Evolutionary conservation across 768 basidiomycete species (phyloP), one percentile per base, ranked within the genome.

Genomic region (Chalciporus pseudorubinellus): DNA sequence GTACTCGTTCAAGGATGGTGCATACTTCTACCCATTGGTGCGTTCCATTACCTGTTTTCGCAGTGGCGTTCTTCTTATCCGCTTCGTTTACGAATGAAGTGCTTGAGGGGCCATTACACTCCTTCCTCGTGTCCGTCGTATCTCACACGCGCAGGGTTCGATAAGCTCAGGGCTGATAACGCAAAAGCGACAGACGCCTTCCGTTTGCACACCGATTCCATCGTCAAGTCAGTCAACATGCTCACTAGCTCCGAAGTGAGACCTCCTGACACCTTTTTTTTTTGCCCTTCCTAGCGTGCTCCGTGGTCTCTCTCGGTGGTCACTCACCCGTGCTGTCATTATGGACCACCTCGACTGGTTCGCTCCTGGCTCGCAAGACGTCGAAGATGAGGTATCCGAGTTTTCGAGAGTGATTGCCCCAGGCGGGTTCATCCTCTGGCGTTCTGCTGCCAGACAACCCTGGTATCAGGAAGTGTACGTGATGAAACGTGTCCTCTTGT

Each of bases 341-440:
- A 88, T 88, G 87, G 87, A 89, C 64, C 82, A 83, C 44, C 73
- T 86, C 44, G 83, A 84, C 57, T 82, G 78, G 74, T 79, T 82
- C 46, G 56, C 74, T 0, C 80, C 80, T 0, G 74, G 76, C 3
- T 71, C 77, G 14, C 64, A 66, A 44, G 76, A 78, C 34, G 69
- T 73, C 1, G 77, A 81, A 31, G 74, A 77, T 31, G 84, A 87
- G 61, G 72, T 84, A 18, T 22, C 20, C 1, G 77, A 85, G 56
- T 74, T 87, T 41, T 69, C 74, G 44, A 72, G 83, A 1, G 84
- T 82, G 1, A 64, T 87, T n/a, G 70, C 75, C 0, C 64, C 74
- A 0, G 82, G 81, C 0, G 88, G 87, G 0, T 71, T 78, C 47
- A 78, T 86, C 3, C 77, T 85, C 49, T 88, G 83, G 82, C 73